These are phyloP conservation scores for Xerophyta viscosa DNA, from an alignment of 106 monocot genomes.

Conservation along the genomic window DNA sequence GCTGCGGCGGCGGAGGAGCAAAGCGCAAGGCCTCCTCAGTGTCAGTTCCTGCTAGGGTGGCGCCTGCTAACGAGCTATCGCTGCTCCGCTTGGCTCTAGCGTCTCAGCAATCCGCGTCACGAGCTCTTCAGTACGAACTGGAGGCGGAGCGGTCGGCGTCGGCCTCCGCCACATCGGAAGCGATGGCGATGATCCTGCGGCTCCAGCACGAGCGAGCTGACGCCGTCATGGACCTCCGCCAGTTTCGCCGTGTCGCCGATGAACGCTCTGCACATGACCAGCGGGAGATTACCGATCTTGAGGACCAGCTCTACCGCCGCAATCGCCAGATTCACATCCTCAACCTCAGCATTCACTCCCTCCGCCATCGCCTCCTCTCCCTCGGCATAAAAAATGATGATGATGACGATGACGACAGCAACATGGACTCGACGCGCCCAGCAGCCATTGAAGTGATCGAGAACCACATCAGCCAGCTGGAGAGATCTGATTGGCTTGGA, in stretches of 20 bases:
- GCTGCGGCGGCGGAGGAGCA: slow-evolving; percentile 2
- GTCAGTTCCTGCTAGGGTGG: too few species aligned
- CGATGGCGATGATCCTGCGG: slow-evolving; percentile 48
- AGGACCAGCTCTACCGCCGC: slow-evolving; percentile 23
- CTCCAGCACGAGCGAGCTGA: slow-evolving; percentile 40
- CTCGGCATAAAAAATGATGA: slow-evolving; percentile 3
- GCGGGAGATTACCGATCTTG: slow-evolving; percentile 19
- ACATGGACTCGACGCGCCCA: slow-evolving; percentile 2
- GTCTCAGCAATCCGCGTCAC: slow-evolving; percentile 5
- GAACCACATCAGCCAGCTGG: slow-evolving; percentile 23
- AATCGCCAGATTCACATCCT: slow-evolving; percentile 12
- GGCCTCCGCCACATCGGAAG: slow-evolving; percentile 27
- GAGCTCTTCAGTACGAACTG: slow-evolving; percentile 19
- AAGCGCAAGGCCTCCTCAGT: slow-evolving; percentile 3
- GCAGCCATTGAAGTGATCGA: slow-evolving; percentile 15
- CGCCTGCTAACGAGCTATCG: too few species aligned
- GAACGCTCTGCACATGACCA: slow-evolving; percentile 28
- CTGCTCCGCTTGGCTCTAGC: not conserved
- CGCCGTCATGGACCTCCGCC: slow-evolving; percentile 29
- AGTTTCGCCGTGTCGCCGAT: slow-evolving; percentile 31
- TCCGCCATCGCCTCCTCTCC: slow-evolving; percentile 3
- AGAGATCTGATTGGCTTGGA: too few species aligned
- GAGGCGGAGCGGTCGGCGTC: slow-evolving; percentile 36
- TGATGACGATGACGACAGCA: not conserved
- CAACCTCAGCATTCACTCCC: slow-evolving; percentile 5